phyloP scores from a whole-genome alignment of 2,329 filamentous ascomycete species.

The Microthyrium microscopicum region DNA sequence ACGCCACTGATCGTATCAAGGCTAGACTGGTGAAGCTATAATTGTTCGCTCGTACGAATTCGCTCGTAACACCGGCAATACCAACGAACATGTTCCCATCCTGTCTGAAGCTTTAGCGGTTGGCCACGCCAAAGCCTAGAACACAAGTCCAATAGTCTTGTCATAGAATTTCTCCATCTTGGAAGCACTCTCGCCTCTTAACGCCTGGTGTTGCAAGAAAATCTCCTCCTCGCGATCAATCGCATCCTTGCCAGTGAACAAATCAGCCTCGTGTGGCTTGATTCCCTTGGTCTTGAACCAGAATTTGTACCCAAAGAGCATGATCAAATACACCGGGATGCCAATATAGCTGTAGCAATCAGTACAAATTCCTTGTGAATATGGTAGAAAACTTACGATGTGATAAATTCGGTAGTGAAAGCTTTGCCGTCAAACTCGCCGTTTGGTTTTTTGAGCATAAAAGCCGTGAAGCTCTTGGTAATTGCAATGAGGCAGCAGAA shows the following conservation, averaged over 20 bases:
- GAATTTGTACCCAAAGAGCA: slow-evolving; percentile 54
- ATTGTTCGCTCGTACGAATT: no score
- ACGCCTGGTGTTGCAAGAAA: slow-evolving; percentile 41
- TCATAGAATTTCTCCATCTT: slow-evolving; percentile 35
- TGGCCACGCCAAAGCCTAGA: no score
- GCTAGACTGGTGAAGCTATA: no score
- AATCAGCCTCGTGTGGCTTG: slow-evolving; percentile 44
- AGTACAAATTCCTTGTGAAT: not conserved
- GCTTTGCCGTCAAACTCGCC: slow-evolving; percentile 52
- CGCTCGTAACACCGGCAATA: no score
- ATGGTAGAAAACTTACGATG: no score
- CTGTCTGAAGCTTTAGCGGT: no score
- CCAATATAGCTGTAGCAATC: slow-evolving; percentile 39
- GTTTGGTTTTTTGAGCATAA: slow-evolving; percentile 32
- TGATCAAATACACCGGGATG: slow-evolving; percentile 55
- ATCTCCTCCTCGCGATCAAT: slow-evolving; percentile 58
- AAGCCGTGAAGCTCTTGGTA: slow-evolving; percentile 60
- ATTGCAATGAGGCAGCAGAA: slow-evolving; percentile 59
- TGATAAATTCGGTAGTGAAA: slow-evolving; percentile 55
- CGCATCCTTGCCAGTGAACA: slow-evolving; percentile 55
- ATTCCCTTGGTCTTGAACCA: slow-evolving; percentile 37
- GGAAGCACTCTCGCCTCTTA: slow-evolving; percentile 17
- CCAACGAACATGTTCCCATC: no score
- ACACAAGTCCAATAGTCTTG: slow-evolving; percentile 43
- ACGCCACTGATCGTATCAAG: no score